A percentile compares a stretch with the other conserved stretches of the same genome.
Evolutionary conservation across 345 rosid species (phyloP).

Genomic region (Salix caprea): DNA sequence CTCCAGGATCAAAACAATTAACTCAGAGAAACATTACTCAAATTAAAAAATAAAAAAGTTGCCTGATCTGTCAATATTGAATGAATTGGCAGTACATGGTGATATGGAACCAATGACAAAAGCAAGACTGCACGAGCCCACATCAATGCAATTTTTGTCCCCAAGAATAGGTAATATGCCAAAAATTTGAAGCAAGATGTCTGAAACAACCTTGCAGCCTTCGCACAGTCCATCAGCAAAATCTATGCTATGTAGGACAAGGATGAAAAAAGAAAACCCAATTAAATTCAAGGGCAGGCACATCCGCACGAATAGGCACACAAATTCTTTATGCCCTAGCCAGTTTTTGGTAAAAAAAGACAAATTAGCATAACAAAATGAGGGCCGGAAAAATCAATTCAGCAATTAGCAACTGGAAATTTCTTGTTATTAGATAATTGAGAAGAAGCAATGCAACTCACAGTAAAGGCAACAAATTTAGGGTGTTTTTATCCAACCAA

Average conservation of each 20-base stretch:
- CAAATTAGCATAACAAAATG: background rate
- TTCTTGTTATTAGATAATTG: slow-evolving; percentile 37
- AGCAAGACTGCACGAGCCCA: slow-evolving; percentile 21
- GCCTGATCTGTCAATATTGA: background rate
- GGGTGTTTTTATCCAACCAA: slow-evolving; percentile 38
- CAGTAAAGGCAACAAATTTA: slow-evolving; percentile 40
- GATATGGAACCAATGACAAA: slow-evolving; percentile 18
- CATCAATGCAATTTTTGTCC: slow-evolving; percentile 11
- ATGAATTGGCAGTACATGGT: background rate
- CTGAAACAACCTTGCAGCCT: slow-evolving; percentile 16
- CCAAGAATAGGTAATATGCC: slow-evolving; percentile 18
- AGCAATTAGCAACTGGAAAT: slow-evolving; percentile 4
- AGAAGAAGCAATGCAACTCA: slow-evolving; percentile 37
- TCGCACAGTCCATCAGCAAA: slow-evolving; percentile 19
- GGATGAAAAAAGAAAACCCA: slow-evolving; percentile 4
- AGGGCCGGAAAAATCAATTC: background rate
- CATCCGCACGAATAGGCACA: slow-evolving; percentile 2
- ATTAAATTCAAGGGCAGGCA: slow-evolving; percentile 13
- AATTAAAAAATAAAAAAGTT: background rate
- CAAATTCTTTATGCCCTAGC: slow-evolving; percentile 13
- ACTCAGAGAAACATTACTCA: background rate
- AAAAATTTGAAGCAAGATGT: slow-evolving; percentile 12
- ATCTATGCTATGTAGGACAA: slow-evolving; percentile 15
- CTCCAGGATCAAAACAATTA: background rate
- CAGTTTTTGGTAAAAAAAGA: slow-evolving; percentile 19